phyloP scores from a whole-genome alignment of 202 grass and related monocot species.

The Eragrostis tef region DNA sequence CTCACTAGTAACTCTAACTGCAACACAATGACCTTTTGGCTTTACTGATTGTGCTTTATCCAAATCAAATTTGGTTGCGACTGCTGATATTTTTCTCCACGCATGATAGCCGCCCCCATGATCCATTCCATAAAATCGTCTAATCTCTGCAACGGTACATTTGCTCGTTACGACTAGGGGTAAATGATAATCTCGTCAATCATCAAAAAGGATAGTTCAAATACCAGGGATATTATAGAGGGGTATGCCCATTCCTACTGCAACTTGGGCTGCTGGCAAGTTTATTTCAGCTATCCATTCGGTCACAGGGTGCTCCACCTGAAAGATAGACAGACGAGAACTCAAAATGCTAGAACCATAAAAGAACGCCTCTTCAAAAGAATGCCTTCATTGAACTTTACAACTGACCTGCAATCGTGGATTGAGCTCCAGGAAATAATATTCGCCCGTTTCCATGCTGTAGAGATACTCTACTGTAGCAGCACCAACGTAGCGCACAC shows the following conservation, averaged over 20 bases:
- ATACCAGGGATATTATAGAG: constrained; percentile 95
- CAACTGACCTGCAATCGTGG: constrained; percentile 79
- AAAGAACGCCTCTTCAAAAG: constrained; percentile 9
- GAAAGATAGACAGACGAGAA: constrained; percentile 36
- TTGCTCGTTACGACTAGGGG: constrained; percentile 22
- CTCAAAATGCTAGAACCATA: constrained; percentile 3
- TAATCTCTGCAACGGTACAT: constrained; percentile 69
- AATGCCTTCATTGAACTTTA: background rate
- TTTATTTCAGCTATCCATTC: constrained; percentile 99
- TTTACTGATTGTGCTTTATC: constrained; percentile 75
- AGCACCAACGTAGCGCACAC: constrained; percentile 84
- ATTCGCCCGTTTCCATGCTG: constrained; percentile 97
- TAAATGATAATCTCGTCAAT: constrained; percentile 30
- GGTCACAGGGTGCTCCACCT: constrained; percentile 97
- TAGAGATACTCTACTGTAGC: constrained; percentile 98
- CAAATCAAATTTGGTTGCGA: constrained; percentile 89
- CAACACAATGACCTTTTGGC: constrained; percentile 95
- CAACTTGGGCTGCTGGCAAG: constrained; percentile 97
- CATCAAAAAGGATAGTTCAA: constrained; percentile 27
- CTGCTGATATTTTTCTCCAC: constrained; percentile 88
- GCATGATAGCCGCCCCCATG: constrained; percentile 83
- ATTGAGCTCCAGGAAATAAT: constrained; percentile 97
- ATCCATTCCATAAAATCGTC: constrained; percentile 91
- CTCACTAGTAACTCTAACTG: constrained; percentile 94
- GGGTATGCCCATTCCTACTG: constrained; percentile 94